Conservation (phyloP, 208 protist species). For the Tritrichomonas foetus region DNA sequence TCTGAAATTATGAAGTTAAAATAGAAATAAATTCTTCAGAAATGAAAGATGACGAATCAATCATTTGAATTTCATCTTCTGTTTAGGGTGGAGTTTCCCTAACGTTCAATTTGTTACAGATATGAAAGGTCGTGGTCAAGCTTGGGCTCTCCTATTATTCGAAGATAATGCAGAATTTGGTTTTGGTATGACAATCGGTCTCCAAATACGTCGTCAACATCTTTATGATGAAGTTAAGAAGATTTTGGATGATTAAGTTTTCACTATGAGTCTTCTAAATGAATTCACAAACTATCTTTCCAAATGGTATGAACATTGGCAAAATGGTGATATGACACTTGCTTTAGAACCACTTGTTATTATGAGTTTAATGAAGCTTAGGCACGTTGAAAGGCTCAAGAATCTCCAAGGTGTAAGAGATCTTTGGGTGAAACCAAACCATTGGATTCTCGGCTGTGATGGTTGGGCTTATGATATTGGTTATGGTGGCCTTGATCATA, state of each 20-base stretch:
- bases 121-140: too few species aligned
- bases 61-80: too few species aligned
- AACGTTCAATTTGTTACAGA: too few species aligned
- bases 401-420: slow-evolving; percentile 13
- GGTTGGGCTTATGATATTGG: slow-evolving; percentile 69
- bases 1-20: not conserved
- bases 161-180: too few species aligned
- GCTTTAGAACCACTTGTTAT: not conserved
- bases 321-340: not conserved
- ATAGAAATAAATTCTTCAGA: too few species aligned
- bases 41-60: not conserved
- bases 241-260: not conserved
- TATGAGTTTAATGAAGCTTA: not conserved
- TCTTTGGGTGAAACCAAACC: slow-evolving; percentile 42
- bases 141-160: too few species aligned
- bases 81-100: too few species aligned
- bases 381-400: not conserved
- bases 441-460: slow-evolving; percentile 65
- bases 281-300: not conserved
- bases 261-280: not conserved
- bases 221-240: slow-evolving; percentile 49
- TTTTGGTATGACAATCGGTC: too few species aligned
- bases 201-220: too few species aligned
- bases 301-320: not conserved
- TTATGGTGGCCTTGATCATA: too few species aligned